Evolutionary conservation across 2,329 filamentous ascomycete species (phyloP), one percentile per base, ranked within the genome.

Genomic region (Daldinia eschscholtzii): DNA sequence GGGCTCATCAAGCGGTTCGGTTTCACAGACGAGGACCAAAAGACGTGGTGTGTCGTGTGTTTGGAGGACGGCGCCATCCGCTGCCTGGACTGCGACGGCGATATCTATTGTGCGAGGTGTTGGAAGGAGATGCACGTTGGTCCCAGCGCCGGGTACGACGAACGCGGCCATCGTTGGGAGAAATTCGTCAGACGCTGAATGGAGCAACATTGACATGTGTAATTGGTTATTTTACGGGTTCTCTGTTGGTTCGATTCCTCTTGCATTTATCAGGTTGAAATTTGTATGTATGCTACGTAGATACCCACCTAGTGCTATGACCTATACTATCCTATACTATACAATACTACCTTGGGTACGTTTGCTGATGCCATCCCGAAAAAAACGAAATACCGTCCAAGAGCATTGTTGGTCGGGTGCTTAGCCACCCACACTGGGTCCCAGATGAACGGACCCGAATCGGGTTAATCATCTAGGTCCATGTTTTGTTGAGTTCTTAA

Each of bases 81-180:
- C 64, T 97, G 93, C 76, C 76, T 89, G 0, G 92, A 91, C 2
- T 97, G 93, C 74, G 88, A 89, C 39, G 80, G 81, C 30, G 89
- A 94, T 71, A 82, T 93, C 44, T 97, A 95, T 77, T 97, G 93
- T 78, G 83, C 85, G 23, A 83, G 87, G 15, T 97, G 93, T 82
- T 97, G 93, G 93, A 86, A 85, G 66, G 93, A 95, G 76, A 93
- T 93, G 79, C 93, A 97, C 75, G 82, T 88, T 37, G 90, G 92
- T 0, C 88, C 89, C 0, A 83, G 84, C 50, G 92, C 91, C 0
- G 89, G 88, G 0, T 90, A 87, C 55, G 92, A 94, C 65, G 92
- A 94, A 78, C 83, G 86, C 65, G 85, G 83, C 0, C 93, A 97
- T 75, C 85, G 84, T 71, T 91, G 90, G 70, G 87, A 91, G 57